Base-by-base conservation (phyloP, 768 basidiomycete species). In the Kwoniella sp. region DNA sequence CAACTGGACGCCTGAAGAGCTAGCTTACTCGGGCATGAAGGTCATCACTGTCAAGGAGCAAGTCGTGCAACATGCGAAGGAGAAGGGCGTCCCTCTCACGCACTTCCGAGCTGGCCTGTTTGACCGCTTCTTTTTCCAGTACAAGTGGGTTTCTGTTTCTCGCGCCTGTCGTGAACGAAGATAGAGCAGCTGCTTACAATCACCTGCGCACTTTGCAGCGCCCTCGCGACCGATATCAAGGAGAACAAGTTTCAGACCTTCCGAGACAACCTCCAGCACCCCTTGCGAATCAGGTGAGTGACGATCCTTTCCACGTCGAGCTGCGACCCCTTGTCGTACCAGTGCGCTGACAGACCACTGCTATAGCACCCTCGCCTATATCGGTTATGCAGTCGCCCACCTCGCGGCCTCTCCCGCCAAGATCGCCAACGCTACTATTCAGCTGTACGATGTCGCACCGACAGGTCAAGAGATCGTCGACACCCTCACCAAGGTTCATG, bases 1-100 rank as follows among this genome's bases (percentile, higher is more conserved):
- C 19, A 38, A 29, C 33, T 59, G 57, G 57, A 50, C 50, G 15
- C 31, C 41, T 11, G 33, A 57, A 23, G 51, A 59, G 36, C 32
- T 37, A 10, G 26, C 33, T 15, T 40, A 19, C 17, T 41, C 45
- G 19, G 32, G 20, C 7, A 32, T 53, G 19, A n/a, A 46, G 22
- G 11, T 11, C 3, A 37, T 59, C 28, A 31, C 14, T 7, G 39
- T 12, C 12, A 59, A 59, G 27, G 25, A 28, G 25, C 19, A 48
- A 14, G 42, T 53, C 15, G 41, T 49, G 19, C 15, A 49, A 3
- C 22, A 39, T 6, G 34, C 43, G 5, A 43, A 44, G 27, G 25
- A 53, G 22, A n/a, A 26, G 17, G 34, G 34, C n/a, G 42, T 59
- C 17, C 46, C 57, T 22, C 9, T 49, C 17, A 53, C 57, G 3